These are phyloP conservation scores for Trichophyton verrucosum DNA, from an alignment of 2,329 filamentous ascomycete species.

Conservation along the genomic window DNA sequence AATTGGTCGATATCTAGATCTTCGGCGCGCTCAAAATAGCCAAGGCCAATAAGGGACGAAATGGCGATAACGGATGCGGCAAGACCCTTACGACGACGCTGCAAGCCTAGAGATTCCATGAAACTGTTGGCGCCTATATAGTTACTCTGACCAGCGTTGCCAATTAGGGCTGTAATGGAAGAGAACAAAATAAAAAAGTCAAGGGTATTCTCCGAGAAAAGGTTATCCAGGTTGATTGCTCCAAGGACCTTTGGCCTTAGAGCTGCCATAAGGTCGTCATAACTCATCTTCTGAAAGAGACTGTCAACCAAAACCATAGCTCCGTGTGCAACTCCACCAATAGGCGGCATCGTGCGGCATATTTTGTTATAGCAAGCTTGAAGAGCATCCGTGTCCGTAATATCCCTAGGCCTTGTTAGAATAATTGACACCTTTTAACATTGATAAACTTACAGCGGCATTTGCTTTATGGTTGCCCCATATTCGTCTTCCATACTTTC, in stretches of 20 bases:
- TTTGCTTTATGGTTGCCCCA: neutral
- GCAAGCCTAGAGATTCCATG: slow-evolving; percentile 25
- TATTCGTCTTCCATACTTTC: neutral
- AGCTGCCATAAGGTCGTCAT: slow-evolving; percentile 21
- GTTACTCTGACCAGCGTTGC: slow-evolving; percentile 25
- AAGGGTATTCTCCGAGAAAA: slow-evolving; percentile 10
- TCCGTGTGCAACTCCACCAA: slow-evolving; percentile 19
- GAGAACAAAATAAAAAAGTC: slow-evolving; percentile 15
- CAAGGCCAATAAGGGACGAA: slow-evolving; percentile 3
- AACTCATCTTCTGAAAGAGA: slow-evolving; percentile 23
- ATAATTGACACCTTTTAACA: neutral
- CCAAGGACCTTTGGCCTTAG: slow-evolving; percentile 33
- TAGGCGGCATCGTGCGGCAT: slow-evolving; percentile 17
- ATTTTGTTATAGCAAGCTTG: slow-evolving; percentile 6
- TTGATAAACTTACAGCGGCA: slow-evolving; percentile 5
- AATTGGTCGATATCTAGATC: neutral
- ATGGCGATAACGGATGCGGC: slow-evolving; percentile 8
- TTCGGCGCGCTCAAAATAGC: slow-evolving; percentile 9
- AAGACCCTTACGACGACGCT: slow-evolving; percentile 7
- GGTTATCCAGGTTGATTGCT: slow-evolving; percentile 14
- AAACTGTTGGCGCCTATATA: slow-evolving; percentile 36
- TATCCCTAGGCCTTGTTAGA: slow-evolving; percentile 11
- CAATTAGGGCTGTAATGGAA: slow-evolving; percentile 16
- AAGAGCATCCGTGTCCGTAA: slow-evolving; percentile 13
- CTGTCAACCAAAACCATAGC: slow-evolving; percentile 29